phyloP scores from a whole-genome alignment of 768 basidiomycete genomes.

The Lactarius deliciosus region DNA sequence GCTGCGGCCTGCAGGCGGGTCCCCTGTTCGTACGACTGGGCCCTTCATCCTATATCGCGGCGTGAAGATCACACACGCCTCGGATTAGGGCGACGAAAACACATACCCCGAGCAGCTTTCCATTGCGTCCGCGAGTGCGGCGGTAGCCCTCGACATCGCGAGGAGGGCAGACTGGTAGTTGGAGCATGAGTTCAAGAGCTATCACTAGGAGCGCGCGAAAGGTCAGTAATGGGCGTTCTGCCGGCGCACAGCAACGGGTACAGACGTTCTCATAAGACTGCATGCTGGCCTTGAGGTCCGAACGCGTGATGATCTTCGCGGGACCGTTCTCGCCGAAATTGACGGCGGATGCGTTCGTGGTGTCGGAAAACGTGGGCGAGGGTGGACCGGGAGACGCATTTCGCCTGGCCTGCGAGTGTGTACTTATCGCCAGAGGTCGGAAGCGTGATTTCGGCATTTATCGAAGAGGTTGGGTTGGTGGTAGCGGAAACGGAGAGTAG shows the following conservation, averaged over 20 bases:
- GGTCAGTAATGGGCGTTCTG: background rate
- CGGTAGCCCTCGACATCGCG: slow-evolving; percentile 79
- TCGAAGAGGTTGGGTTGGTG: background rate
- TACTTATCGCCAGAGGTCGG: slow-evolving; percentile 47
- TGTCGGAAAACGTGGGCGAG: slow-evolving; percentile 82
- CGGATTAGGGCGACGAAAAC: background rate
- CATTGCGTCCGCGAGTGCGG: slow-evolving; percentile 83
- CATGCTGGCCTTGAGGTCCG: slow-evolving; percentile 72
- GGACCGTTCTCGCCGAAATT: slow-evolving; percentile 75
- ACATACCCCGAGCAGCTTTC: slow-evolving; percentile 79
- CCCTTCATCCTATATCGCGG: slow-evolving; percentile 61
- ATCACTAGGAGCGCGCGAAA: slow-evolving; percentile 3
- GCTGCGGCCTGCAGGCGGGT: slow-evolving; percentile 82
- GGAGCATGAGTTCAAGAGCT: slow-evolving; percentile 77
- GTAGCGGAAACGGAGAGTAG: background rate
- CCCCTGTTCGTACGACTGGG: slow-evolving; percentile 74
- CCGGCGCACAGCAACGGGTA: slow-evolving; percentile 13
- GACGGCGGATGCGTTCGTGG: slow-evolving; percentile 74
- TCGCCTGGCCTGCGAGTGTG: slow-evolving; percentile 35
- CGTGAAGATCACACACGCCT: background rate
- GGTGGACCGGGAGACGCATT: slow-evolving; percentile 59
- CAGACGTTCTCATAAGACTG: slow-evolving; percentile 81
- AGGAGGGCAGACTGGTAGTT: slow-evolving; percentile 80
- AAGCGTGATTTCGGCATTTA: slow-evolving; percentile 58
- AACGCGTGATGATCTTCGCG: slow-evolving; percentile 77